Base-by-base conservation (phyloP, 148 eudicot genomes). In the Rhododendron williamsianum region DNA sequence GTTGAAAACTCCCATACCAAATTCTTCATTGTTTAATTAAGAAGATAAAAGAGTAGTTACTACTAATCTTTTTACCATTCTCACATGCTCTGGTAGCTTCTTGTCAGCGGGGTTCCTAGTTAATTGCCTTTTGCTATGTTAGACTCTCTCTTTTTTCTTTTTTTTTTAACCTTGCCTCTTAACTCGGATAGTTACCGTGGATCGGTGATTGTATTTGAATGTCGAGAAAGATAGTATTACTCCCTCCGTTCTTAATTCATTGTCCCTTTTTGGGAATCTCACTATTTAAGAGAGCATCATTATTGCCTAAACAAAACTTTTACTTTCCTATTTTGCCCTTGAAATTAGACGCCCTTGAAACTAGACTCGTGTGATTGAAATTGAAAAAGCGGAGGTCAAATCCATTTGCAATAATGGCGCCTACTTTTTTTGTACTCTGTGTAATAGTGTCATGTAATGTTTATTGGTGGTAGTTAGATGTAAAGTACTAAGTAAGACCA, bases 41-140 rank as follows among this genome's bases (percentile, higher is more conserved):
- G 49, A 46, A 46, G 49, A 46, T 46, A 46, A 46, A 46, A 46
- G 49, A 46, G 49, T 7, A 7, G 49, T 46, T 46, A 9, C 10
- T 7, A 9, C 49, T 46, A 46, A 46, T 46, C 48, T 19, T 49
- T 27, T 83, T 27, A 71, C 30, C 79, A 49, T 35, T 73, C 71
- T 35, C 67, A 51, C 85, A 73, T 51, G 48, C 30, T 73, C 58
- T 83, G 85, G 63, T 83, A 27, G 78, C 71, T 83, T 67, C 77
- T 71, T 71, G 58, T 51, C 23, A 73, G 49, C 21, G 48, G 80
- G 85, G 6, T 30, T 30, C 48, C 25, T 13, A 12, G 38, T 43
- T 82, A 6, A n/a, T 25, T 36, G 7, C 38, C 30, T 67, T 67
- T 67, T 23, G 4, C 69, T 82, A 3, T n/a, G 45, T 67, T 43